A percentile compares a stretch with the other conserved stretches of the same genome.
Evolutionary conservation across 305 asterid genomes (phyloP).

Genomic region (Fraxinus greggii): DNA sequence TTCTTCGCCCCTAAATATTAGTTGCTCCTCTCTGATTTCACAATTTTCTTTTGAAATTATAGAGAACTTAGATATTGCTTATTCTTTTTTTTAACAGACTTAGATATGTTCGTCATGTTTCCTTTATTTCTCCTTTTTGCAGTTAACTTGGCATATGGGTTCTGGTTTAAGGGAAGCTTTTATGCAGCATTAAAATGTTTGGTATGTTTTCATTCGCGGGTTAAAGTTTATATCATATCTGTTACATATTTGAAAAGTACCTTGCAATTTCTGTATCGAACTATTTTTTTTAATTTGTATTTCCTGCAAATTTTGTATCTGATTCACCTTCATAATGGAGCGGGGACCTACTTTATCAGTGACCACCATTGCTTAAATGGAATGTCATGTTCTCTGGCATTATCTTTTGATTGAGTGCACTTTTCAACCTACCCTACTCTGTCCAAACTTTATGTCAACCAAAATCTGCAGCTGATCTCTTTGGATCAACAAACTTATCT

Average conservation of each 20-base stretch:
- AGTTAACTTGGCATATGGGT: constrained; percentile 96
- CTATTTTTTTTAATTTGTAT: background rate
- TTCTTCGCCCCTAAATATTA: background rate
- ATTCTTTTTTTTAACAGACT: constrained; percentile 4
- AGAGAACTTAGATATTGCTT: constrained; percentile 1
- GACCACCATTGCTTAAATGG: background rate
- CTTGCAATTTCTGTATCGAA: constrained; percentile 12
- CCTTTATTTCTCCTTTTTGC: constrained; percentile 32
- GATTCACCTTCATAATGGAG: background rate
- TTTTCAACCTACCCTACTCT: background rate
- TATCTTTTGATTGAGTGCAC: background rate
- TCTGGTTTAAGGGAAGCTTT: constrained; percentile 69
- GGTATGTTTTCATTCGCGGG: constrained; percentile 51
- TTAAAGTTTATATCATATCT: constrained; percentile 4
- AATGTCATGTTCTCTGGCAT: constrained; percentile 11
- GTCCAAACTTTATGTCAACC: constrained; percentile 13
- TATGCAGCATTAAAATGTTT: constrained; percentile 77
- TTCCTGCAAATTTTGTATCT: constrained; percentile 23
- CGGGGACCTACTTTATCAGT: constrained; percentile 3
- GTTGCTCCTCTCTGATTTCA: background rate
- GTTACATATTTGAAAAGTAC: background rate
- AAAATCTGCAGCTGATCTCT: background rate
- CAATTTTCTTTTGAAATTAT: background rate
- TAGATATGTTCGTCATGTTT: constrained; percentile 22
- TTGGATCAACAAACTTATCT: constrained; percentile 10